Conservation (phyloP, 2,329 filamentous ascomycete species). For the Corynespora cassiicola region DNA sequence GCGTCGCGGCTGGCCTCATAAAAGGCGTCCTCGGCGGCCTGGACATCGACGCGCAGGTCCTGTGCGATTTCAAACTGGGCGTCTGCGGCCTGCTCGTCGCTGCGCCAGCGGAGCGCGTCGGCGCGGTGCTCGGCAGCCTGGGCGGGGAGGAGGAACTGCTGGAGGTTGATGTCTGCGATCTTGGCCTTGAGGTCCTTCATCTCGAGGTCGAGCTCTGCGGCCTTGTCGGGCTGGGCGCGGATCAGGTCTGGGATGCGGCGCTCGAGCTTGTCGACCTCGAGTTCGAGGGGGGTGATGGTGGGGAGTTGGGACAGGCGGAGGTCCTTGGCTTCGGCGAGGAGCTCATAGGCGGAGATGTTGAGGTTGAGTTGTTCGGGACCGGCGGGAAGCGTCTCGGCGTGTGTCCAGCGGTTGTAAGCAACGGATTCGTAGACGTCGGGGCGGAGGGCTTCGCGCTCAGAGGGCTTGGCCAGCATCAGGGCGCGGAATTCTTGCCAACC, state of each 20-base stretch:
- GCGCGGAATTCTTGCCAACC: slow-evolving; percentile 37
- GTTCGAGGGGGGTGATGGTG: slow-evolving; percentile 1
- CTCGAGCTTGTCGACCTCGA: neutral
- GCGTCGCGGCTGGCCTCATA: slow-evolving; percentile 4
- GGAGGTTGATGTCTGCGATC: slow-evolving; percentile 17
- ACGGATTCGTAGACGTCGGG: slow-evolving; percentile 32
- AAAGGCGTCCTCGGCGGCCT: slow-evolving; percentile 2
- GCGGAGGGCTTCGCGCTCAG: slow-evolving; percentile 28
- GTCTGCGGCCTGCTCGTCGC: slow-evolving; percentile 15
- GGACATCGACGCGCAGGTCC: slow-evolving; percentile 10
- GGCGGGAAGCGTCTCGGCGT: slow-evolving; percentile 26
- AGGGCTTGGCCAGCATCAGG: slow-evolving; percentile 21
- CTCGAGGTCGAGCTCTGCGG: slow-evolving; percentile 21
- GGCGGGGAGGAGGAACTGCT: slow-evolving; percentile 25
- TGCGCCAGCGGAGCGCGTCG: slow-evolving; percentile 18
- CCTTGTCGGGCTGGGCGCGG: slow-evolving; percentile 6
- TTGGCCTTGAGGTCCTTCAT: slow-evolving; percentile 23
- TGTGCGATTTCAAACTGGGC: slow-evolving; percentile 5
- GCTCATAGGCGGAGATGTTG: slow-evolving; percentile 31
- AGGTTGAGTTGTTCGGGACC: slow-evolving; percentile 24
- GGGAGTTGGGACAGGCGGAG: slow-evolving; percentile 27
- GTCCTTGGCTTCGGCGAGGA: slow-evolving; percentile 37
- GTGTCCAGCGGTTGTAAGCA: slow-evolving; percentile 26
- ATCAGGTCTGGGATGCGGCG: no score
- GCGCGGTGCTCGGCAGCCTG: slow-evolving; percentile 30